These are phyloP conservation scores for Endoconidiophora polonica DNA, from an alignment of 2,329 filamentous ascomycete genomes.

Conservation along the genomic window DNA sequence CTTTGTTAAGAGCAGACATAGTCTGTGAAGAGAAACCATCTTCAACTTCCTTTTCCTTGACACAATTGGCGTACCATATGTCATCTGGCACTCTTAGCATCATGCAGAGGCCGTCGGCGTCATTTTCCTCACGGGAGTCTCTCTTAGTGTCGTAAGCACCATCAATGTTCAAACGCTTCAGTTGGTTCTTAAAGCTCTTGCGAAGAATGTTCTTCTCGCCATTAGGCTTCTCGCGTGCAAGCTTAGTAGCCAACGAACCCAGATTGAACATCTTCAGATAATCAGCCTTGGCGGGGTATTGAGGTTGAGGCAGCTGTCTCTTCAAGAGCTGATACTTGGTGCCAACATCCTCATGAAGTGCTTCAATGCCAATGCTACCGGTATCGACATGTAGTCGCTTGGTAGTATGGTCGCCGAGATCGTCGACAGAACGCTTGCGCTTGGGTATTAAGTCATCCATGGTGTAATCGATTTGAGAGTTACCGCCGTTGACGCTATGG, in stretches of 20 bases:
- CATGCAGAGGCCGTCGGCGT: constrained; percentile 34
- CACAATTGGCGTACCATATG: constrained; percentile 38
- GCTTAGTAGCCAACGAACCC: constrained; percentile 38
- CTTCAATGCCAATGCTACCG: constrained; percentile 40
- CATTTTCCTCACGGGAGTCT: constrained; percentile 34
- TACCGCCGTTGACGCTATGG: constrained; percentile 43
- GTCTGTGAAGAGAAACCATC: constrained; percentile 33
- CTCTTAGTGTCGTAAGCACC: constrained; percentile 46
- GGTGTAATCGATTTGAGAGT: constrained; percentile 19
- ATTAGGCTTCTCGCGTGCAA: constrained; percentile 46
- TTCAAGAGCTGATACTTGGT: constrained; percentile 50
- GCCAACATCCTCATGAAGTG: constrained; percentile 49
- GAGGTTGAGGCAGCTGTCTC: neutral
- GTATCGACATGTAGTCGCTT: constrained; percentile 46
- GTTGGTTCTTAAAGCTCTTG: constrained; percentile 53
- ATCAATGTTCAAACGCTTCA: constrained; percentile 44
- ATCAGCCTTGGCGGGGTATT: constrained; percentile 28
- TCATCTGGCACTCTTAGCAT: constrained; percentile 36
- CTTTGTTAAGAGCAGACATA: constrained; percentile 29
- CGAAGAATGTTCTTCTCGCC: constrained; percentile 50
- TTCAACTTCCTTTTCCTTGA: constrained; percentile 37
- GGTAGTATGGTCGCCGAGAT: constrained; percentile 36
- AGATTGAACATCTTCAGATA: constrained; percentile 43
- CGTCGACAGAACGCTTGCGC: constrained; percentile 43
- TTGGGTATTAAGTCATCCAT: constrained; percentile 39